These are phyloP conservation scores for Prunus davidiana DNA, from an alignment of 306 rosid species.

Conservation along the genomic window DNA sequence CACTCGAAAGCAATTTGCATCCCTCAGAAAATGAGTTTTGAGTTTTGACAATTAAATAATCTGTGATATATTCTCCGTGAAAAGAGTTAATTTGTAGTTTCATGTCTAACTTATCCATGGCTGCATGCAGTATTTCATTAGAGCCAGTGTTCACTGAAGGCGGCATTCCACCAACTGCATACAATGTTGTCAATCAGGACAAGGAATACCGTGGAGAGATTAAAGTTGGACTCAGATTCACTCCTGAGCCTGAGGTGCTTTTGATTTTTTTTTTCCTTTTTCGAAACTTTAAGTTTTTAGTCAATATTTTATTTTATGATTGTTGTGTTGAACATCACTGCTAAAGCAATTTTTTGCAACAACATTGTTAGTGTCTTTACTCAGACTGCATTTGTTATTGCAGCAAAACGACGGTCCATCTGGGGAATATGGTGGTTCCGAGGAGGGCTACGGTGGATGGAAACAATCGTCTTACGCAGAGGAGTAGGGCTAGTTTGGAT, in stretches of 20 bases:
- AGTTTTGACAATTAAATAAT: not conserved
- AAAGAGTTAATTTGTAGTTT: not conserved
- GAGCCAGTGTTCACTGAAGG: constrained; percentile 48
- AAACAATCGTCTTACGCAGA: constrained; percentile 8
- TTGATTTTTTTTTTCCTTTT: not conserved
- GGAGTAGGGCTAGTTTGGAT: not conserved
- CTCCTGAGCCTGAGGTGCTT: constrained; percentile 26
- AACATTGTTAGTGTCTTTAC: not conserved
- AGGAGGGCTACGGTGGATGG: constrained; percentile 18
- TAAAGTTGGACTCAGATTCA: constrained; percentile 50
- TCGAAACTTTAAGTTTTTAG: no score
- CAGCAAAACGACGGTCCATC: not conserved
- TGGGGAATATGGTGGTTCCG: not conserved
- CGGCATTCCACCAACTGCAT: constrained; percentile 41
- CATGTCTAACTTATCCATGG: no score
- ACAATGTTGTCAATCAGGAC: constrained; percentile 60
- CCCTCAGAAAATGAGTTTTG: not conserved
- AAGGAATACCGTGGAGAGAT: constrained; percentile 53
- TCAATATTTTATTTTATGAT: not conserved
- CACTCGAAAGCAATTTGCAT: not conserved
- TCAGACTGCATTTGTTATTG: not conserved
- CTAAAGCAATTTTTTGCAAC: no score
- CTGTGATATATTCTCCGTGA: not conserved
- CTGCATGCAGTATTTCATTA: constrained; percentile 48
- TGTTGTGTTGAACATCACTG: not conserved